Evolutionary conservation across 2,329 filamentous ascomycete genomes (phyloP).

Genomic region (Aspergillus sp.): DNA sequence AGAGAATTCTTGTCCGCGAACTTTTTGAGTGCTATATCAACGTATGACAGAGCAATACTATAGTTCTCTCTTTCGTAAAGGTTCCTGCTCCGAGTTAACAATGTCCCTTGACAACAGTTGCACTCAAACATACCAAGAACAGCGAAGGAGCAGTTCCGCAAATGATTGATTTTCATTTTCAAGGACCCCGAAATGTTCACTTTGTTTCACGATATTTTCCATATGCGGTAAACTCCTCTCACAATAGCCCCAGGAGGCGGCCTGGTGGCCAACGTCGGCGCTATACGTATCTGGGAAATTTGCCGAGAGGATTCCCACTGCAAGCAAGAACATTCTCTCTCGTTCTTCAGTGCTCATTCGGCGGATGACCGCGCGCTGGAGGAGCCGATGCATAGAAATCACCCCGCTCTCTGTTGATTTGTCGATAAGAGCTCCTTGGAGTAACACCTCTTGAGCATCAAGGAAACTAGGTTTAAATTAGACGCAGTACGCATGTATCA

Average conservation of each 20-base stretch:
- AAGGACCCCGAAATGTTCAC: slow-evolving; percentile 5
- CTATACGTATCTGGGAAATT: slow-evolving; percentile 14
- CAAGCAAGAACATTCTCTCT: slow-evolving; percentile 3
- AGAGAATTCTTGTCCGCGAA: slow-evolving; percentile 11
- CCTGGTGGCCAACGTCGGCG: slow-evolving; percentile 13
- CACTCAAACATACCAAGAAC: slow-evolving; percentile 4
- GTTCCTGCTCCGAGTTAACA: slow-evolving; percentile 10
- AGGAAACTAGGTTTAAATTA: slow-evolving; percentile 4
- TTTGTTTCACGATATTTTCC: slow-evolving; percentile 9
- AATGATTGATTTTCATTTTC: not conserved
- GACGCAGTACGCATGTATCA: not conserved
- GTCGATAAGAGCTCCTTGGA: slow-evolving; percentile 11
- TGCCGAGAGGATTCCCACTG: slow-evolving; percentile 10
- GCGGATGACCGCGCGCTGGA: slow-evolving; percentile 13
- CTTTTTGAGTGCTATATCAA: slow-evolving; percentile 9
- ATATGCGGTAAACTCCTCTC: slow-evolving; percentile 14
- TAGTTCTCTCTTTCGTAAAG: slow-evolving; percentile 19
- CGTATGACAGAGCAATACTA: slow-evolving; percentile 13
- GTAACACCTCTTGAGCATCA: slow-evolving; percentile 12
- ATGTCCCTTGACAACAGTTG: not conserved
- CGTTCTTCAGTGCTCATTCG: slow-evolving; percentile 10
- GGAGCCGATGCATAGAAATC: slow-evolving; percentile 10
- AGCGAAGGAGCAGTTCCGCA: not conserved
- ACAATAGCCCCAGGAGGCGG: slow-evolving; percentile 10
- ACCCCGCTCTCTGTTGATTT: slow-evolving; percentile 11